Evolutionary conservation across 805 yeast species (phyloP).

Genomic region (Cyberlindnera maritima): DNA sequence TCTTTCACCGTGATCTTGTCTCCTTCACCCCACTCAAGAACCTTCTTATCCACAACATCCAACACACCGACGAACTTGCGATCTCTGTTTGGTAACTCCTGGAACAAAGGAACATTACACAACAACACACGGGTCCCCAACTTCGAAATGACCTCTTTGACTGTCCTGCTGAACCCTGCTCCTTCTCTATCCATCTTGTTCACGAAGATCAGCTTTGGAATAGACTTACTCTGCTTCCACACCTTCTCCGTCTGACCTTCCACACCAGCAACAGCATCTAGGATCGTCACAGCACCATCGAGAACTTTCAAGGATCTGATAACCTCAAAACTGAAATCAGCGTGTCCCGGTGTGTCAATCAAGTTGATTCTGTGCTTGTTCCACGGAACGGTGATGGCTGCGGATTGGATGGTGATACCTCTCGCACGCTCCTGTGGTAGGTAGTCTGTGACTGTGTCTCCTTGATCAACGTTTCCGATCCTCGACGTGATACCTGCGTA

Average conservation of each 20-base stretch:
- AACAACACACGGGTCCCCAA: slow-evolving; percentile 71
- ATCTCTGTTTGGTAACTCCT: slow-evolving; percentile 36
- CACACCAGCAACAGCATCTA: slow-evolving; percentile 97
- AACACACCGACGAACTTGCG: slow-evolving; percentile 61
- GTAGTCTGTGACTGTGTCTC: slow-evolving; percentile 94
- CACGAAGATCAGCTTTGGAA: slow-evolving; percentile 78
- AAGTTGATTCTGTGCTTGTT: slow-evolving; percentile 70
- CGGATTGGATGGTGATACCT: slow-evolving; percentile 95
- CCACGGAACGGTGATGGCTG: slow-evolving; percentile 94
- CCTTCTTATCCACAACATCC: slow-evolving; percentile 67
- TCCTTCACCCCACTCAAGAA: slow-evolving; percentile 50
- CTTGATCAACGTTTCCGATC: slow-evolving; percentile 93
- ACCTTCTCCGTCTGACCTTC: slow-evolving; percentile 98
- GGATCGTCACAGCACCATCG: slow-evolving; percentile 90
- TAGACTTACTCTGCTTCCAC: slow-evolving; percentile 80
- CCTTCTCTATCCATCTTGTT: slow-evolving; percentile 98
- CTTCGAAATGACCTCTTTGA: slow-evolving; percentile 74
- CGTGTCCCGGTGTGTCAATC: slow-evolving; percentile 98
- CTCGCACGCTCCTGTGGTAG: slow-evolving; percentile 85
- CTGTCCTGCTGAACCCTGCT: slow-evolving; percentile 90
- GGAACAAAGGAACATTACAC: slow-evolving; percentile 76
- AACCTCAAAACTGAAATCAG: slow-evolving; percentile 95
- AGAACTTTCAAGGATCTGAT: slow-evolving; percentile 83
- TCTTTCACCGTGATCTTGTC: slow-evolving; percentile 47
- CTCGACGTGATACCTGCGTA: slow-evolving; percentile 77